A percentile compares a stretch with the other conserved stretches of the same genome.
Evolutionary conservation across 2,329 filamentous ascomycete species (phyloP).

Genomic region (Penicillium sp.): DNA sequence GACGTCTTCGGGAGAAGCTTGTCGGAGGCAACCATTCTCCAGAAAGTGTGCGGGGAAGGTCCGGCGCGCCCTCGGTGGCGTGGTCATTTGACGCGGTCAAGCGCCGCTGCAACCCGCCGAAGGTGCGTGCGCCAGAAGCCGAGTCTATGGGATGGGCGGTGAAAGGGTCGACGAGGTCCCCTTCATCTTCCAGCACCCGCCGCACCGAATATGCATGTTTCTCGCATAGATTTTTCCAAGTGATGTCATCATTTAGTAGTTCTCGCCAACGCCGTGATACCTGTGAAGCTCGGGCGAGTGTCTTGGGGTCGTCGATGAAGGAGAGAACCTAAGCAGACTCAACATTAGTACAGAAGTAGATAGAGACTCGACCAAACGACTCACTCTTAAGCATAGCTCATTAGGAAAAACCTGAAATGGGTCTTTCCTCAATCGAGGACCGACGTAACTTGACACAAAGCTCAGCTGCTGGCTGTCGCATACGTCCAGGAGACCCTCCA

Average conservation of each 20-base stretch:
- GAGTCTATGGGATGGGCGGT: constrained; percentile 28
- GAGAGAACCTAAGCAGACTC: constrained; percentile 69
- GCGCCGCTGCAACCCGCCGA: constrained; percentile 27
- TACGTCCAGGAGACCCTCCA: constrained; percentile 86
- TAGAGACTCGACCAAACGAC: constrained; percentile 28
- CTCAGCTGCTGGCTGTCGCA: constrained; percentile 94
- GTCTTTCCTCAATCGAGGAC: constrained; percentile 90
- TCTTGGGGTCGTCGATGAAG: constrained; percentile 95
- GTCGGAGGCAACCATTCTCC: constrained; percentile 35
- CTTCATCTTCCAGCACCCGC: constrained; percentile 50
- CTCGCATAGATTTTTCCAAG: constrained; percentile 95
- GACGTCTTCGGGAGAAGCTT: constrained; percentile 44
- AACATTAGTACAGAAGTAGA: constrained; percentile 14
- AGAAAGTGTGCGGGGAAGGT: constrained; percentile 43
- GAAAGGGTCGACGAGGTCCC: constrained; percentile 39
- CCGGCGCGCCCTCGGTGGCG: constrained; percentile 49
- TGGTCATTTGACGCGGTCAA: constrained; percentile 32
- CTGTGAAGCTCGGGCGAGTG: constrained; percentile 87
- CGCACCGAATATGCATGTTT: constrained; percentile 94
- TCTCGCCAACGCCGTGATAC: constrained; percentile 96
- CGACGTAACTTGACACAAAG: constrained; percentile 95
- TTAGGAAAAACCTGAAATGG: constrained; percentile 90
- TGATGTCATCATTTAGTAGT: constrained; percentile 91
- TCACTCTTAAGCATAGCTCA: constrained; percentile 84
- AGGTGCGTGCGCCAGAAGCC: constrained; percentile 21